phyloP scores from a whole-genome alignment of 2,329 filamentous ascomycete genomes.

The Talaromyces funiculosus region DNA sequence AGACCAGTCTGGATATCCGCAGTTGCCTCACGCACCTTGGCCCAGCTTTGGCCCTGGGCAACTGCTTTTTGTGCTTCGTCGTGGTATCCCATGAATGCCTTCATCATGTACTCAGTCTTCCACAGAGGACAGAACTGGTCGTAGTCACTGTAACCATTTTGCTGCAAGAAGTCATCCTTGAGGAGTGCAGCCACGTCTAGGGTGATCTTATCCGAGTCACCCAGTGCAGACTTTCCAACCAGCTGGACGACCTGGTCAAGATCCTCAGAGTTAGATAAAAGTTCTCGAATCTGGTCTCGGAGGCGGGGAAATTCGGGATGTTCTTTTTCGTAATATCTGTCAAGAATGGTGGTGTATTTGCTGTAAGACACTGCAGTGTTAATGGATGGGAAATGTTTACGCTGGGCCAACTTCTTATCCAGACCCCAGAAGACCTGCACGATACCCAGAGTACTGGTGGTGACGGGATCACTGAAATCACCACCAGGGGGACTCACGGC shows the following conservation, averaged over 20 bases:
- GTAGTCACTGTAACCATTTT: slow-evolving; percentile 98
- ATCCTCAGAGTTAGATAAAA: slow-evolving; percentile 92
- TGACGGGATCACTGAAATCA: slow-evolving; percentile 98
- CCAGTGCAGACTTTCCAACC: slow-evolving; percentile 93
- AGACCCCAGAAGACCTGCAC: slow-evolving; percentile 99
- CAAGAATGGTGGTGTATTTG: slow-evolving; percentile 85
- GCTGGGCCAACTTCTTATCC: slow-evolving; percentile 98
- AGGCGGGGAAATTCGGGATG: slow-evolving; percentile 90
- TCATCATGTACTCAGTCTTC: slow-evolving; percentile 99
- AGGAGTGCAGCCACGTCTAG: slow-evolving; percentile 84
- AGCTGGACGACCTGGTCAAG: slow-evolving; percentile 98
- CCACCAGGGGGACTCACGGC: slow-evolving; percentile 95
- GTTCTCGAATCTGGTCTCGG: slow-evolving; percentile 86
- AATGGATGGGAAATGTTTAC: slow-evolving; percentile 98
- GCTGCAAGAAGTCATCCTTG: slow-evolving; percentile 98
- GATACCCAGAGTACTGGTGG: slow-evolving; percentile 85
- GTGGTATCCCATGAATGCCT: slow-evolving; percentile 96
- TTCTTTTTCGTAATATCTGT: slow-evolving; percentile 91
- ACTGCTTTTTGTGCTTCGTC: slow-evolving; percentile 96
- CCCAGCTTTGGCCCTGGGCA: slow-evolving; percentile 83
- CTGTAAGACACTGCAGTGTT: slow-evolving; percentile 93
- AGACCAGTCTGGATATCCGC: slow-evolving; percentile 77
- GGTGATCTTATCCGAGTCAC: slow-evolving; percentile 96
- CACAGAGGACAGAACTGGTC: slow-evolving; percentile 98
- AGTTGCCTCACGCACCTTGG: slow-evolving; percentile 87